Percentiles rank a stretch among this genome's conserved stretches.
Evolutionary conservation across 2,329 filamentous ascomycete genomes (phyloP).

Genomic region (Talaromyces sp.): DNA sequence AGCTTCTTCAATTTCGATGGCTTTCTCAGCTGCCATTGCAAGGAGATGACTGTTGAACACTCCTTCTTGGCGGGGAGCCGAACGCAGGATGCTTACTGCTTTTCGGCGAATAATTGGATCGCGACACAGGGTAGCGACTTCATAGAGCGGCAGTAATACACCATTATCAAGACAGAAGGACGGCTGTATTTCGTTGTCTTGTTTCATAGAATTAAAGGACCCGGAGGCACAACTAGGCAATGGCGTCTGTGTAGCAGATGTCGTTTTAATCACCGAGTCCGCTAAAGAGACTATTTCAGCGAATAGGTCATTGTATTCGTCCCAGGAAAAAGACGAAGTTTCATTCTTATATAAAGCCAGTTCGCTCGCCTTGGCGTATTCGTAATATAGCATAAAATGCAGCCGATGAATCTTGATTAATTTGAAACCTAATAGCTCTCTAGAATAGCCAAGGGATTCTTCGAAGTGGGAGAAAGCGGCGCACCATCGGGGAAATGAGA

Average conservation of each 20-base stretch:
- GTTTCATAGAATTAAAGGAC: too few species aligned
- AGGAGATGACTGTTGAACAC: conserved; percentile 6
- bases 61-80: conserved; percentile 5
- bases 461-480: not conserved
- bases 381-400: conserved; percentile 1
- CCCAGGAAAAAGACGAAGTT: conserved; percentile 14
- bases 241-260: not conserved
- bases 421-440: conserved; percentile 2
- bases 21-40: conserved; percentile 2
- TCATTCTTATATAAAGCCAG: conserved; percentile 4
- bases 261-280: conserved; percentile 11
- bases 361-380: conserved; percentile 4
- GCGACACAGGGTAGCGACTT: conserved; percentile 6
- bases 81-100: not conserved
- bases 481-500: conserved; percentile 3
- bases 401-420: conserved; percentile 1
- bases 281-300: conserved; percentile 15
- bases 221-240: not conserved
- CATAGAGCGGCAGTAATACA: not conserved
- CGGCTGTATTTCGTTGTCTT: not conserved
- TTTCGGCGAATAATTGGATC: not conserved
- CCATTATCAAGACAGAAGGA: conserved; percentile 9
- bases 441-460: not conserved
- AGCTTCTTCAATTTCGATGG: conserved; percentile 3
- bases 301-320: not conserved